Base-by-base conservation (phyloP, 1,284 basidiomycete species). In the Sphagnurus paluster region DNA sequence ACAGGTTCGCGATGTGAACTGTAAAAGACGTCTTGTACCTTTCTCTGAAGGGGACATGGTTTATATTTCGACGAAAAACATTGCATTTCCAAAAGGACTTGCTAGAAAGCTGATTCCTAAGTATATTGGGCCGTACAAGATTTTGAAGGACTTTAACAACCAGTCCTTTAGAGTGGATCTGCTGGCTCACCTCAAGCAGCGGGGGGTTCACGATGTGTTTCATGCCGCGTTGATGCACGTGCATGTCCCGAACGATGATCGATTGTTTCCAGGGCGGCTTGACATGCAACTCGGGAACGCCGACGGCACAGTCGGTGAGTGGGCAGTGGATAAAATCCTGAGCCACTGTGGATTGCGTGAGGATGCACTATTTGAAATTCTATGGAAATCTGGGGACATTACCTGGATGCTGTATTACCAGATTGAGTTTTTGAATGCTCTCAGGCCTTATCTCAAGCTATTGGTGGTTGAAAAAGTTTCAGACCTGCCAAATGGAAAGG, bases 361-460 rank as follows among this genome's bases (percentile, higher is more conserved):
- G 3, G 16, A 43, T 10, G 46, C 53, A 1, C 19, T 49, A 5
- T 58, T 60, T 39, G 41, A 56, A 24, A 41, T 60, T 2, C 19
- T 41, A 11, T 60, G 56, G 52, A 56, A 51, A 23, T 52, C 56
- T 3, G 53, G 55, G 9, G 55, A 60, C 24, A 21, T 24, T 1
- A 55, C 50, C 16, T 60, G 58, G 58, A 11, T 60, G n/a, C n/a
- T n/a, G n/a, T n/a, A n/a, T n/a, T n/a, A n/a, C n/a, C n/a, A n/a
- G n/a, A n/a, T n/a, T n/a, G n/a, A n/a, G n/a, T n/a, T n/a, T n/a
- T n/a, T n/a, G n/a, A n/a, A n/a, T n/a, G n/a, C n/a, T n/a, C n/a
- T n/a, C n/a, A n/a, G n/a, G n/a, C n/a, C n/a, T n/a, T n/a, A n/a
- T n/a, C n/a, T n/a, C n/a, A n/a, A n/a, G n/a, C n/a, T n/a, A n/a